Evolutionary conservation across 208 protist species (phyloP).

Genomic region (Histomonas meleagridis): DNA sequence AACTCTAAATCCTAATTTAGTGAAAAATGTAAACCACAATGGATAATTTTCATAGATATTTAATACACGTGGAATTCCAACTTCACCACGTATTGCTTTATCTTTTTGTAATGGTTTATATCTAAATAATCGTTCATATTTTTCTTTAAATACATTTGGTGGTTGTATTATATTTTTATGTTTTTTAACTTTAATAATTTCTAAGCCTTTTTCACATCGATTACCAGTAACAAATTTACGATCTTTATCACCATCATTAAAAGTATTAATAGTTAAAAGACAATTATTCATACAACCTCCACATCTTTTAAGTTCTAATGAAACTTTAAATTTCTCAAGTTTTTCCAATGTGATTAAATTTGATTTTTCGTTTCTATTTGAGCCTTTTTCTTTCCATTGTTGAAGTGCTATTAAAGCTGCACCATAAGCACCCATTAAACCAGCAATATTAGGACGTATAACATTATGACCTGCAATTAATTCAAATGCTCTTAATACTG

Average conservation of each 20-base stretch:
- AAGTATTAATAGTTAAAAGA: neutral
- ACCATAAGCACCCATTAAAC: slow-evolving; percentile 7
- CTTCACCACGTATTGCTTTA: neutral
- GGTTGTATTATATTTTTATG: neutral
- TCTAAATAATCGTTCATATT: neutral
- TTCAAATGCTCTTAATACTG: neutral
- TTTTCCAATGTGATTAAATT: neutral
- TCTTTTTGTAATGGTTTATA: neutral
- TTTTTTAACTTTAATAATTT: neutral
- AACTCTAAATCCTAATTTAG: neutral
- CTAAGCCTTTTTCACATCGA: neutral
- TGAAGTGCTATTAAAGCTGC: neutral
- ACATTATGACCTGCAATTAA: neutral
- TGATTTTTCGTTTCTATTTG: neutral
- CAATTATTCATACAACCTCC: neutral
- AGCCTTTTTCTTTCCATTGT: neutral
- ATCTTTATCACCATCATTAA: neutral
- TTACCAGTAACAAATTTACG: neutral
- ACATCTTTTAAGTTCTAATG: neutral
- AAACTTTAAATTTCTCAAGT: neutral
- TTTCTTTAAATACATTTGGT: neutral
- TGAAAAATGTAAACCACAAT: neutral
- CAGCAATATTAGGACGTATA: neutral
- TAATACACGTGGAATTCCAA: neutral
- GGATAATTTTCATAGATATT: neutral